These are phyloP conservation scores for Ajuga chamaepitys DNA, from an alignment of 257 asterid species.

Conservation along the genomic window DNA sequence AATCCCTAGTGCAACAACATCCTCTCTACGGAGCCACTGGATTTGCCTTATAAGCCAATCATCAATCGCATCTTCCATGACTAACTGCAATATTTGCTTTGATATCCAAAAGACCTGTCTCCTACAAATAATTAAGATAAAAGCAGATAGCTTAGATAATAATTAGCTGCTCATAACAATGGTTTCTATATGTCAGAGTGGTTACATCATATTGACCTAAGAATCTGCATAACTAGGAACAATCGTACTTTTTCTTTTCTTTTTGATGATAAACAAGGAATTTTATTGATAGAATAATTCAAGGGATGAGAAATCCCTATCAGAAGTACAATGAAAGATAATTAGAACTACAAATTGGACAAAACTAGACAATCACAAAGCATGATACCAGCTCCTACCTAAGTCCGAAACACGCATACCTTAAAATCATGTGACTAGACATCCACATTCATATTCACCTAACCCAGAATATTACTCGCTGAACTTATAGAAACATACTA, in stretches of 20 bases:
- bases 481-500: neutral
- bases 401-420: too few relatives aligned
- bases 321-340: too few relatives aligned
- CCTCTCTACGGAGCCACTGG: constrained; percentile 86
- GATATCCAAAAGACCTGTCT: constrained; percentile 99
- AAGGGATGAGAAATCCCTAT: too few relatives aligned
- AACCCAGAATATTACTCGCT: neutral
- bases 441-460: neutral
- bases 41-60: constrained; percentile 95
- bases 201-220: neutral
- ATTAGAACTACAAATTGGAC: too few relatives aligned
- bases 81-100: constrained; percentile 88
- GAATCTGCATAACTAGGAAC: neutral
- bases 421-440: too few relatives aligned
- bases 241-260: too few relatives aligned
- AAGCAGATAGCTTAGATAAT: constrained; percentile 4
- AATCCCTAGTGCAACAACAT: constrained; percentile 72
- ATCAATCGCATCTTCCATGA: constrained; percentile 99
- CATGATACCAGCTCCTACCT: too few relatives aligned
- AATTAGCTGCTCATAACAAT: constrained; percentile 10
- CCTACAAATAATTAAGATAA: constrained; percentile 37
- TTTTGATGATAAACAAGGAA: too few relatives aligned
- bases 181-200: neutral
- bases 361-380: too few relatives aligned
- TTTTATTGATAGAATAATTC: too few relatives aligned